A percentile compares a stretch with the other conserved stretches of the same genome.
Evolutionary conservation across 1,284 basidiomycete genomes (phyloP).

Genomic region (Phenoliferia sp.): DNA sequence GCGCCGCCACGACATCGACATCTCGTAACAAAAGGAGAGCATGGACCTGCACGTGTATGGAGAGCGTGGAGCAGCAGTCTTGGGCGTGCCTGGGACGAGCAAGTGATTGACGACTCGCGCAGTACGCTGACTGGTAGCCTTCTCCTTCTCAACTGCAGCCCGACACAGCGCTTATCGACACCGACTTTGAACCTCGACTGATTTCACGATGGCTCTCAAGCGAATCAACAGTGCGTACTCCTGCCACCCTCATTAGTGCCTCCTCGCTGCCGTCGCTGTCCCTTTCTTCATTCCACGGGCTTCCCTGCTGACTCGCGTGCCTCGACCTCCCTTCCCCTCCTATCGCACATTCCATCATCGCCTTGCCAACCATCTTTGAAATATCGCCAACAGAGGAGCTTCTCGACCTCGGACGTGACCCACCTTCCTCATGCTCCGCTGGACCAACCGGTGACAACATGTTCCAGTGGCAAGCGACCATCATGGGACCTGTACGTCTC

Average conservation of each 20-base stretch:
- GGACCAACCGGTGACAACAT: constrained; percentile 93
- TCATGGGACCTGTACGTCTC: constrained; percentile 35
- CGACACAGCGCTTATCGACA: no score
- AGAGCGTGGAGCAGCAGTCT: no score
- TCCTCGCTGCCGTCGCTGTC: neutral
- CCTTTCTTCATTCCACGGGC: neutral
- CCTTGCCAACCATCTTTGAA: neutral
- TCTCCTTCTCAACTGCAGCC: no score
- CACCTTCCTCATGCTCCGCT: constrained; percentile 93
- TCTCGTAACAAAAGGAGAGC: no score
- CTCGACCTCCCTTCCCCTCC: neutral
- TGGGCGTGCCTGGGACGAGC: no score
- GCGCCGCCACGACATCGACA: no score
- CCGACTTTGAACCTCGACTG: no score
- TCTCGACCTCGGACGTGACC: constrained; percentile 93
- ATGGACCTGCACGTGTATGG: no score
- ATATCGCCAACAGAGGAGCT: constrained; percentile 68
- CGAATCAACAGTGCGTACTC: constrained; percentile 84
- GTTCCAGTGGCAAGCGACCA: constrained; percentile 74
- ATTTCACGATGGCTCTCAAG: constrained; percentile 80
- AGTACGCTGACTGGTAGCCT: no score
- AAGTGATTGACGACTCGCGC: no score
- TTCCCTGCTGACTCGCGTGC: constrained; percentile 9
- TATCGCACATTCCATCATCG: neutral
- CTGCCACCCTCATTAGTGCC: neutral